phyloP scores from a whole-genome alignment of 768 basidiomycete species.

The Trametes cinnabarina region DNA sequence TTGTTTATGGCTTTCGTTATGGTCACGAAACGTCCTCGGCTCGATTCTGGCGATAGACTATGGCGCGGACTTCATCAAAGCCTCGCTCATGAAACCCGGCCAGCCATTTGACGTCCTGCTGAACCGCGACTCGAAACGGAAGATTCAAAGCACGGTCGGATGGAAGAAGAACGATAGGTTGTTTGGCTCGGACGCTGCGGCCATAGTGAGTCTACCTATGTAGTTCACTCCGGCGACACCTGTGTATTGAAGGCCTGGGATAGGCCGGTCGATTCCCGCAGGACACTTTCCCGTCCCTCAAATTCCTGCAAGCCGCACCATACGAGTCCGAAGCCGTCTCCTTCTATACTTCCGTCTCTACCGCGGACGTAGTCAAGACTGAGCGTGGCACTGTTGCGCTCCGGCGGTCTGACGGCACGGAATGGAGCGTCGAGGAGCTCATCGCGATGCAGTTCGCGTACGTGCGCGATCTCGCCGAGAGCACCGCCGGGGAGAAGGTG shows the following conservation, averaged over 20 bases:
- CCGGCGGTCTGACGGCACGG: slow-evolving; percentile 56
- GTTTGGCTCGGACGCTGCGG: slow-evolving; percentile 87
- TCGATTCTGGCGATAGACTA: slow-evolving; percentile 96
- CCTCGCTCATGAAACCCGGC: slow-evolving; percentile 55
- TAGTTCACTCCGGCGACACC: not conserved
- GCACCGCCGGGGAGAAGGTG: slow-evolving; percentile 70
- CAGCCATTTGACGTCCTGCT: slow-evolving; percentile 90
- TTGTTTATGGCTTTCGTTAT: slow-evolving; percentile 23
- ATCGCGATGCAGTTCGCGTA: slow-evolving; percentile 93
- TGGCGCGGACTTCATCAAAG: slow-evolving; percentile 97
- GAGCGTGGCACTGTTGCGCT: slow-evolving; percentile 60
- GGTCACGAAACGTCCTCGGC: slow-evolving; percentile 39
- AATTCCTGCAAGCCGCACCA: slow-evolving; percentile 75
- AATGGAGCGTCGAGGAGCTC: slow-evolving; percentile 87
- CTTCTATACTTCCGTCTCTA: slow-evolving; percentile 44
- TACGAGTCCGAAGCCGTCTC: slow-evolving; percentile 56
- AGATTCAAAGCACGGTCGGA: slow-evolving; percentile 85
- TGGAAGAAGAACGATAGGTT: slow-evolving; percentile 91
- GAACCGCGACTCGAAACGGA: slow-evolving; percentile 96
- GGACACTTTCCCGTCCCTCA: slow-evolving; percentile 83
- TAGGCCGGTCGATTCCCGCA: slow-evolving; percentile 91
- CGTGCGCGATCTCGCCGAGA: slow-evolving; percentile 84
- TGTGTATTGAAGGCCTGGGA: not conserved
- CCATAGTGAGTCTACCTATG: slow-evolving; percentile 58
- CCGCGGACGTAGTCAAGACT: slow-evolving; percentile 40